Evolutionary conservation across 805 yeast genomes (phyloP).

Genomic region (Candida anglica): DNA sequence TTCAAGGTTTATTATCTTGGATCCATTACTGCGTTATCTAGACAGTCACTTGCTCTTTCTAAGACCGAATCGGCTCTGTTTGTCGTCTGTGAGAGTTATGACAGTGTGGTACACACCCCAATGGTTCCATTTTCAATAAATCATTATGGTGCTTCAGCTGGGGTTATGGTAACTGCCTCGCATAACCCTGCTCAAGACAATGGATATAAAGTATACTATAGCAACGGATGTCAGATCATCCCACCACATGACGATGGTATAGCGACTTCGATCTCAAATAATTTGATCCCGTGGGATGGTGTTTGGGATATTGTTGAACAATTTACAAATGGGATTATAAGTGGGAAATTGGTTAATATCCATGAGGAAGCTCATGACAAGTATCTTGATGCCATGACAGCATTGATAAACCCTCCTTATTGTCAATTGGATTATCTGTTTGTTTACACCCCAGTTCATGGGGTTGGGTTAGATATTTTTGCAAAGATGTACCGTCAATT

Average conservation of each 20-base stretch:
- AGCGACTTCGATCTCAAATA: slow-evolving; percentile 56
- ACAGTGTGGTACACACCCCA: slow-evolving; percentile 69
- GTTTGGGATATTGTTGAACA: slow-evolving; percentile 47
- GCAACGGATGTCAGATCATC: slow-evolving; percentile 92
- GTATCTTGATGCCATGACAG: slow-evolving; percentile 35
- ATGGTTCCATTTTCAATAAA: slow-evolving; percentile 87
- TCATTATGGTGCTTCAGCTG: slow-evolving; percentile 58
- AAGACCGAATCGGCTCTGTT: slow-evolving; percentile 3
- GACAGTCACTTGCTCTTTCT: slow-evolving; percentile 15
- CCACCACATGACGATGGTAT: slow-evolving; percentile 84
- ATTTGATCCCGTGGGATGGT: slow-evolving; percentile 53
- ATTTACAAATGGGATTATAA: slow-evolving; percentile 18
- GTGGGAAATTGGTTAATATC: slow-evolving; percentile 31
- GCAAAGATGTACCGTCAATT: slow-evolving; percentile 28
- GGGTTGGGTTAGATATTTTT: slow-evolving; percentile 76
- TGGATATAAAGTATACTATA: slow-evolving; percentile 92
- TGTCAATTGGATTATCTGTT: slow-evolving; percentile 40
- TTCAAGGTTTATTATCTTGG: slow-evolving; percentile 66
- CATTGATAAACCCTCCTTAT: slow-evolving; percentile 2
- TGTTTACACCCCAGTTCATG: slow-evolving; percentile 94
- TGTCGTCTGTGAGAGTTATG: slow-evolving; percentile 8
- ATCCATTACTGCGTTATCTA: slow-evolving; percentile 27
- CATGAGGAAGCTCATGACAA: slow-evolving; percentile 37
- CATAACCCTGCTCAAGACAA: slow-evolving; percentile 84
- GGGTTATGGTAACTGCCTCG: slow-evolving; percentile 91